Percentiles rank a stretch among this genome's conserved stretches.
Evolutionary conservation across 805 yeast genomes (phyloP).

Genomic region (Kodamaea kaohsiungensis): DNA sequence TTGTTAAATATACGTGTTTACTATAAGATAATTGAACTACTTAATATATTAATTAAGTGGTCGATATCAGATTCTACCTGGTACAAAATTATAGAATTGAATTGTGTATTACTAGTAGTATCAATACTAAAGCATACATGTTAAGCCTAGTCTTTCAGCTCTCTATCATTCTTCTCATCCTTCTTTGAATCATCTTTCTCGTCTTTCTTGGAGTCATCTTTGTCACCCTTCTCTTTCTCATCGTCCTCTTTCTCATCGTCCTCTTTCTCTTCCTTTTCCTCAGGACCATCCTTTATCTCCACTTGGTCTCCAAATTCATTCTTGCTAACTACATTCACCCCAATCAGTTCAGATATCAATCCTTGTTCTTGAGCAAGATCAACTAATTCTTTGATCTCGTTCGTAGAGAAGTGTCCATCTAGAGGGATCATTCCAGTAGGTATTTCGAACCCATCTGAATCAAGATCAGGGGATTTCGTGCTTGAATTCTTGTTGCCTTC

Average conservation of each 20-base stretch:
- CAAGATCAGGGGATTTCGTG: constrained; percentile 17
- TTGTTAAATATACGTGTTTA: neutral
- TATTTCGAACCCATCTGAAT: constrained; percentile 37
- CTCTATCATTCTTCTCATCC: neutral
- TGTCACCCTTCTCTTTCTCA: neutral
- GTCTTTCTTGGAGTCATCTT: neutral
- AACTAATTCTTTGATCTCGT: constrained; percentile 32
- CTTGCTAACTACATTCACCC: constrained; percentile 24
- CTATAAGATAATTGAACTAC: too few relatives aligned
- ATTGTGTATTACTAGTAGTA: neutral
- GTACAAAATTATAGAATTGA: too few relatives aligned
- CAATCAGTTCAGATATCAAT: constrained; percentile 24
- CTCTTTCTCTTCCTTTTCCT: neutral
- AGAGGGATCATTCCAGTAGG: constrained; percentile 41
- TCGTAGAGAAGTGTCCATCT: constrained; percentile 42
- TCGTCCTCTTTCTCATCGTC: neutral
- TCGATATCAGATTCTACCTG: too few relatives aligned
- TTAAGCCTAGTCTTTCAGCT: neutral
- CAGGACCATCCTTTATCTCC: constrained; percentile 16
- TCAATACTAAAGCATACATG: neutral
- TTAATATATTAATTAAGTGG: too few relatives aligned
- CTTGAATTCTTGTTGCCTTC: neutral
- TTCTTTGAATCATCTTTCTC: neutral
- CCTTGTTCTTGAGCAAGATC: constrained; percentile 34
- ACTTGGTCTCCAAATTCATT: constrained; percentile 33